These are phyloP conservation scores for Oenanthe javanica DNA, from an alignment of 140 eudicot species.

Conservation along the genomic window DNA sequence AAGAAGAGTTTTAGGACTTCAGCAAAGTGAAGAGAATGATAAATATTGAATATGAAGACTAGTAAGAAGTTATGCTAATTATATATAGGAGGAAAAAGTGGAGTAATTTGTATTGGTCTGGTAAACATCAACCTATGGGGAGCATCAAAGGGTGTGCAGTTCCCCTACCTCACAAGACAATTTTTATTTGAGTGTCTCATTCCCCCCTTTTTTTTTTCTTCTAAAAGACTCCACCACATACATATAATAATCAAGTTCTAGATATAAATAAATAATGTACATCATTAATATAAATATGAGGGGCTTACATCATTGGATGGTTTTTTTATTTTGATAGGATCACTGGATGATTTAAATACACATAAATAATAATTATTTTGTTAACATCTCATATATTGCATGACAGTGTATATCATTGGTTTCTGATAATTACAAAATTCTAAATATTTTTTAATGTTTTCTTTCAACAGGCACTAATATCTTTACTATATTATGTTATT, in stretches of 20 bases:
- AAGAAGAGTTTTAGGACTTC: background rate
- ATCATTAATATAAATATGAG: background rate
- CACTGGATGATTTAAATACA: background rate
- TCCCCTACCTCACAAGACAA: slow-evolving; percentile 19
- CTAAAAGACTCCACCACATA: background rate
- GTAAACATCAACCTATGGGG: slow-evolving; percentile 29
- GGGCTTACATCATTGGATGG: background rate
- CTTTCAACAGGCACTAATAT: no score
- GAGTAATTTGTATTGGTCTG: slow-evolving; percentile 19
- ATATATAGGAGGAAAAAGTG: slow-evolving; percentile 26
- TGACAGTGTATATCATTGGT: no score
- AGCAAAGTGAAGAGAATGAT: background rate
- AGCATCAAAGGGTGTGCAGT: slow-evolving; percentile 43
- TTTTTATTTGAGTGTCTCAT: slow-evolving; percentile 20
- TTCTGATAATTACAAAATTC: no score
- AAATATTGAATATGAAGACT: no score
- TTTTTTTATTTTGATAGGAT: no score
- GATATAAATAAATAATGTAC: no score
- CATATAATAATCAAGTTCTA: background rate
- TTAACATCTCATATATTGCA: no score
- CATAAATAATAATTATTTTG: no score
- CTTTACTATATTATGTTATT: no score
- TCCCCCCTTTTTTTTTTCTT: slow-evolving; percentile 13
- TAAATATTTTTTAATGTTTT: no score
- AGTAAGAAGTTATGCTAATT: slow-evolving; percentile 4